A percentile compares a stretch with the other conserved stretches of the same genome.
Evolutionary conservation across 176 grass and related monocot genomes (phyloP).

Genomic region (Lolium multiflorum): DNA sequence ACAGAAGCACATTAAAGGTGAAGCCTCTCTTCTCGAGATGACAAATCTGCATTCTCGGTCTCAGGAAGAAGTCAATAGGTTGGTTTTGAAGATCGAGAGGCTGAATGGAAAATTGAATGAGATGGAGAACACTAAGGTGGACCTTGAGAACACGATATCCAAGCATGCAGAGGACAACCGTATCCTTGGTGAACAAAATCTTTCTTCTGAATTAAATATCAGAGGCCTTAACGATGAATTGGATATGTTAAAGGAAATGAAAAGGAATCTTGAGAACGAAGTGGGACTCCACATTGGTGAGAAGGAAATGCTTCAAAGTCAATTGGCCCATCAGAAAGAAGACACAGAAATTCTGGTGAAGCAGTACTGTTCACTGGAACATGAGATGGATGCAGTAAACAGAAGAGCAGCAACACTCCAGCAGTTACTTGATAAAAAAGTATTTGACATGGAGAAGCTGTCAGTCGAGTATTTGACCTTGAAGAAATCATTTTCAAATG

Average conservation of each 20-base stretch:
- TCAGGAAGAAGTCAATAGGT: conserved; percentile 34
- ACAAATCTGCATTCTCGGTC: conserved; percentile 32
- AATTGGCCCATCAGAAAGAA: conserved; percentile 53
- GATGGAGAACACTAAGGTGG: conserved; percentile 48
- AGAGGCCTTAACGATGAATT: conserved; percentile 45
- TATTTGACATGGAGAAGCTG: conserved; percentile 44
- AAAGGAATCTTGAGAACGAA: conserved; percentile 50
- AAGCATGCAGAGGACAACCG: conserved; percentile 29
- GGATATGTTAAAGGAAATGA: conserved; percentile 54
- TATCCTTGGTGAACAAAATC: conserved; percentile 40
- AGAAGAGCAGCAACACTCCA: conserved; percentile 33
- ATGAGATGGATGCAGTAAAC: conserved; percentile 38
- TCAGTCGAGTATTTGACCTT: conserved; percentile 56
- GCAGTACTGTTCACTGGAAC: conserved; percentile 45
- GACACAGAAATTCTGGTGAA: conserved; percentile 50
- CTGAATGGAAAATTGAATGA: conserved; percentile 49
- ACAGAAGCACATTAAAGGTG: conserved; percentile 1
- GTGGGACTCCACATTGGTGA: conserved; percentile 55
- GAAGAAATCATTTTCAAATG: conserved; percentile 57
- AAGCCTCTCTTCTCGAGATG: conserved; percentile 32
- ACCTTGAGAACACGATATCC: conserved; percentile 52
- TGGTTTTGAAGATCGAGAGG: conserved; percentile 45
- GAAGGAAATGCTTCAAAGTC: conserved; percentile 52
- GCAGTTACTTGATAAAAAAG: conserved; percentile 46
- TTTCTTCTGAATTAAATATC: conserved; percentile 40